Base-by-base conservation (phyloP, 305 asterid genomes). In the Salvia sclarea region DNA sequence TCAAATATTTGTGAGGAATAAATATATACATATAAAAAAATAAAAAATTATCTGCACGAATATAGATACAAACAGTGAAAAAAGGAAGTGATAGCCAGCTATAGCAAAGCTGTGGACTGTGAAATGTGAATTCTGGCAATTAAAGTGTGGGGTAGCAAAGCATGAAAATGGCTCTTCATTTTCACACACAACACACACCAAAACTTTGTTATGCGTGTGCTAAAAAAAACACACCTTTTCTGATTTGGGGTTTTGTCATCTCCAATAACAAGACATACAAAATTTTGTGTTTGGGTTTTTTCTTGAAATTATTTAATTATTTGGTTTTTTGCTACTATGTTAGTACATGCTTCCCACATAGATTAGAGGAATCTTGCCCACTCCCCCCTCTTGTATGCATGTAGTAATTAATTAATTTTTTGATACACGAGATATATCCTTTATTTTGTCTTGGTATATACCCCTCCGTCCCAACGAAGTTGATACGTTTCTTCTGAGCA, bases 41-140 rank as follows among this genome's bases (percentile, higher is more conserved):
- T 2, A 14, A 14, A 45, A 1, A 47, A n/a, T n/a, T 8, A 12
- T 1, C 0, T 54, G 59, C 16, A 65, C 16, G 40, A 0, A 47
- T 0, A 38, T 12, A 48, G 41, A 49, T 4, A 60, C 1, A 61
- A 52, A 66, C 12, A 67, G 70, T 60, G 38, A 61, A 68, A 68
- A 38, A 18, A 47, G 20, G 33, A 73, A 31, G 78, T 69, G 69
- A 69, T 47, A 5, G 75, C 69, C 79, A 75, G 75, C 78, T 67
- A 59, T 72, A 10, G 48, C 58, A 58, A 56, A 72, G 77, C 73
- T 68, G 71, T 61, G 74, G 53, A 55, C 75, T 69, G 76, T 75
- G 40, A 24, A 28, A 54, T 25, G 40, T 54, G 69, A 75, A 69
- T 56, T 56, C 68, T 64, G 68, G 64, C 52, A 54, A n/a, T n/a